Evolutionary conservation across 768 basidiomycete genomes (phyloP), one percentile per base, ranked within the genome.

Genomic region (Suillus spraguei): DNA sequence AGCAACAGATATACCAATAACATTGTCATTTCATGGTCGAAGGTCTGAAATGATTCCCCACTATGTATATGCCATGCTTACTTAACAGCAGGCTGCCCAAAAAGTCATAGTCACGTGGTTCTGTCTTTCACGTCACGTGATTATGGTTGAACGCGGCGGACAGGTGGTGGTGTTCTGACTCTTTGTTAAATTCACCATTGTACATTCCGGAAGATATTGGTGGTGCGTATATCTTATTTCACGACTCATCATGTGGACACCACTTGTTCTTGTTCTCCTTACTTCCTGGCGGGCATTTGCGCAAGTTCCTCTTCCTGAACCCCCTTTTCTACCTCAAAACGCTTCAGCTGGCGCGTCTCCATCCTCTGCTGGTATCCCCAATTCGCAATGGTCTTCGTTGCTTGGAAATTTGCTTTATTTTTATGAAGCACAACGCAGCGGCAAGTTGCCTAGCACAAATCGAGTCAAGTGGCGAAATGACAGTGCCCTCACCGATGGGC

Each of bases 351-450:
- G 90, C 35, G 81, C 89, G 16, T 67, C 80, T 49, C 67, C 80
- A 20, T 82, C 86, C n/a, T 35, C 74, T 11, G 66, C 76, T 16
- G 74, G 76, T 10, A 67, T 72, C 64, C 87, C 91, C 47, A 95
- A 95, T 72, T 69, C 84, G 3, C 92, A 95, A 72, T 97, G 95
- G 94, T 83, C 88, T 6, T 89, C 81, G 56, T 74, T 97, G 3
- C 83, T 97, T 0, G 95, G 95, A 4, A 87, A 90, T 72, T 74
- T 90, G 33, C 72, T 97, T 33, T 97, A 87, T 71, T 97, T 97
- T 75, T 97, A 95, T 71, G 95, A 97, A 65, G 94, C 89, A 1
- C 95, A 97, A 70, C 82, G 95, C 22, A 92, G 91, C 60, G 95
- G 95, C 17, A 80, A 81, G 49, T 82, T 97, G 17, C 84, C 89